phyloP scores from a whole-genome alignment of 2,329 filamentous ascomycete genomes.

The Drechmeria coniospora region DNA sequence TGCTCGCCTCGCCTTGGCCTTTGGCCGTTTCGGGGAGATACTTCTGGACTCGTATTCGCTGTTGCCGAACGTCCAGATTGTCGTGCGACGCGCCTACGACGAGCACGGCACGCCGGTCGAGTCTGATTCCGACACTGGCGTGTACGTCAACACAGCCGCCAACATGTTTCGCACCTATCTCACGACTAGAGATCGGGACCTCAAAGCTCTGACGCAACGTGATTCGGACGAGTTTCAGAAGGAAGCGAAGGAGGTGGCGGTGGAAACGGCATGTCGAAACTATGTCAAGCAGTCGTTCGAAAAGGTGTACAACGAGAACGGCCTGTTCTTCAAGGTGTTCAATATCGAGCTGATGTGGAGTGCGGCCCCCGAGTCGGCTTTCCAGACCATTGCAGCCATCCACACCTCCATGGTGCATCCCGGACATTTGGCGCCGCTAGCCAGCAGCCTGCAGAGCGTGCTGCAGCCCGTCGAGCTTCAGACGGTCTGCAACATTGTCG shows the following conservation, averaged over 20 bases:
- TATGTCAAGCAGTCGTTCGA: conserved; percentile 46
- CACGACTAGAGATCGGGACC: conserved; percentile 34
- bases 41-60: conserved; percentile 39
- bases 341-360: conserved; percentile 38
- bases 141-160: conserved; percentile 36
- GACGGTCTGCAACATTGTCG: conserved; percentile 37
- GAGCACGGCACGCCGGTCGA: conserved; percentile 30
- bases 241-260: conserved; percentile 30
- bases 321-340: conserved; percentile 39
- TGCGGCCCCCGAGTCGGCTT: conserved; percentile 32
- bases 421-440: conserved; percentile 37
- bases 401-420: conserved; percentile 37
- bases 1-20: conserved; percentile 42
- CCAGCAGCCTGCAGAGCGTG: conserved; percentile 30
- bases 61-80: conserved; percentile 38
- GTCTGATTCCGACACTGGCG: conserved; percentile 28
- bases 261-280: conserved; percentile 41
- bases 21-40: conserved; percentile 44
- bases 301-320: conserved; percentile 37
- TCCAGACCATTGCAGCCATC: conserved; percentile 31
- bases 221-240: conserved; percentile 39
- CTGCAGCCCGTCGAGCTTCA: conserved; percentile 32
- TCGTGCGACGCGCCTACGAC: conserved; percentile 36
- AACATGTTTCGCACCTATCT: conserved; percentile 40
- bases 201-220: conserved; percentile 35